phyloP scores from a whole-genome alignment of 306 rosid genomes.

The Hippophae rhamnoides region DNA sequence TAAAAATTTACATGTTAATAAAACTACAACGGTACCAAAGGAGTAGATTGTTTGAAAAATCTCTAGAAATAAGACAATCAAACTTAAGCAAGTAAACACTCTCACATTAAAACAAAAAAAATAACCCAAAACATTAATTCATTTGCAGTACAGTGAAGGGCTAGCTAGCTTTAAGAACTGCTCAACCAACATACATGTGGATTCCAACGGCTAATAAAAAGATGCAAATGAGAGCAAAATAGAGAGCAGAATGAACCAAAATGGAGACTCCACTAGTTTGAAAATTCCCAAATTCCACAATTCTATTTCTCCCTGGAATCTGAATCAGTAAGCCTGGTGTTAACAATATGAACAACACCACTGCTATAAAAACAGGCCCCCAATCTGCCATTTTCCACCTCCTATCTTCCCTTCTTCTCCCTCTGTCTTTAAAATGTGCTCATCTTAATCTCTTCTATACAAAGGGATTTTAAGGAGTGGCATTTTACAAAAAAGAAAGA shows the following conservation, averaged over 20 bases:
- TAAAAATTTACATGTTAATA: too few species aligned
- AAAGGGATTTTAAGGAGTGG: constrained; percentile 7
- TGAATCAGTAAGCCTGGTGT: constrained; percentile 79
- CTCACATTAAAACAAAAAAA: background rate
- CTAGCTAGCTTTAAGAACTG: background rate
- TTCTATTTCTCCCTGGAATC: constrained; percentile 48
- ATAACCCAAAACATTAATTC: background rate
- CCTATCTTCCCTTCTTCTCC: constrained; percentile 1
- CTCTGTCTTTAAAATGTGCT: constrained; percentile 6
- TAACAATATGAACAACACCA: constrained; percentile 63
- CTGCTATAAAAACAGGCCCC: constrained; percentile 92
- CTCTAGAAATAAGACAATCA: too few species aligned
- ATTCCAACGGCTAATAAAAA: constrained; percentile 66
- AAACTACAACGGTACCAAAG: too few species aligned
- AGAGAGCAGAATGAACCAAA: constrained; percentile 57
- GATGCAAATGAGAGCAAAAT: constrained; percentile 76
- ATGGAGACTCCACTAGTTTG: constrained; percentile 75
- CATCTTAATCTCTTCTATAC: background rate
- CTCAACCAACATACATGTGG: constrained; percentile 54
- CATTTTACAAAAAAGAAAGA: constrained; percentile 13
- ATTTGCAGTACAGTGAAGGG: background rate
- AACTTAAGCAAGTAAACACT: background rate
- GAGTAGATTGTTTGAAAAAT: too few species aligned
- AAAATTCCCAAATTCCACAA: constrained; percentile 65
- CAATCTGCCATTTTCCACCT: constrained; percentile 65